Evolutionary conservation across 2,329 filamentous ascomycete species (phyloP).

Genomic region (Phialemoniopsis sp.): DNA sequence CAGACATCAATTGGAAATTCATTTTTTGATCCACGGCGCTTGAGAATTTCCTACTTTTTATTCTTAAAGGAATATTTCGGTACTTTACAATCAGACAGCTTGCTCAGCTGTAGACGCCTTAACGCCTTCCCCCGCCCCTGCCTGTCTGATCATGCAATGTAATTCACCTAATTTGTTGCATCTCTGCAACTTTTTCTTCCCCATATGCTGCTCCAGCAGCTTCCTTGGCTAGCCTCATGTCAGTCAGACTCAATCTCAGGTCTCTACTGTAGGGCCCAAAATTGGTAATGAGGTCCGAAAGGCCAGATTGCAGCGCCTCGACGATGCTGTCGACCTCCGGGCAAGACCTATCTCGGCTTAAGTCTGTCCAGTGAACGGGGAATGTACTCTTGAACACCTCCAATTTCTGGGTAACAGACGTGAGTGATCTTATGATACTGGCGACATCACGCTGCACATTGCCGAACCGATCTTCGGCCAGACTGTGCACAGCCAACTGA

Average conservation of each 20-base stretch:
- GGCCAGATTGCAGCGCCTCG: conserved; percentile 57
- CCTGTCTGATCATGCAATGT: not conserved
- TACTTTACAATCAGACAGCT: too few relatives aligned
- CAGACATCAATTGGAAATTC: too few relatives aligned
- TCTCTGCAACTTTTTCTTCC: conserved; percentile 16
- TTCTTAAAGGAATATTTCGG: too few relatives aligned
- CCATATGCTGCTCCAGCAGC: conserved; percentile 33
- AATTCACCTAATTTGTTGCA: conserved; percentile 23
- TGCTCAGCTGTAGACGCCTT: not conserved
- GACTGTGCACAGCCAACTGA: conserved; percentile 65
- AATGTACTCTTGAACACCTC: conserved; percentile 60
- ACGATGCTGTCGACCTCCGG: conserved; percentile 70
- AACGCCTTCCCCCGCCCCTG: not conserved
- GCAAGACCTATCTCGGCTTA: conserved; percentile 48
- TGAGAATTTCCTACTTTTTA: too few relatives aligned
- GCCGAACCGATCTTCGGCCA: conserved; percentile 78
- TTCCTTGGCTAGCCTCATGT: conserved; percentile 71
- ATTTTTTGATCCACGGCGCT: too few relatives aligned
- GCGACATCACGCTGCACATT: conserved; percentile 82
- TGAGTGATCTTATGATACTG: conserved; percentile 68
- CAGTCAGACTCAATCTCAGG: conserved; percentile 64
- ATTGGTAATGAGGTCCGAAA: conserved; percentile 61
- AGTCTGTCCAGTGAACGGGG: conserved; percentile 75
- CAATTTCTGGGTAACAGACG: conserved; percentile 62
- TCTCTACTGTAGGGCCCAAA: conserved; percentile 74